phyloP scores from a whole-genome alignment of 176 grass and related monocot species.

The Otatea glauca region DNA sequence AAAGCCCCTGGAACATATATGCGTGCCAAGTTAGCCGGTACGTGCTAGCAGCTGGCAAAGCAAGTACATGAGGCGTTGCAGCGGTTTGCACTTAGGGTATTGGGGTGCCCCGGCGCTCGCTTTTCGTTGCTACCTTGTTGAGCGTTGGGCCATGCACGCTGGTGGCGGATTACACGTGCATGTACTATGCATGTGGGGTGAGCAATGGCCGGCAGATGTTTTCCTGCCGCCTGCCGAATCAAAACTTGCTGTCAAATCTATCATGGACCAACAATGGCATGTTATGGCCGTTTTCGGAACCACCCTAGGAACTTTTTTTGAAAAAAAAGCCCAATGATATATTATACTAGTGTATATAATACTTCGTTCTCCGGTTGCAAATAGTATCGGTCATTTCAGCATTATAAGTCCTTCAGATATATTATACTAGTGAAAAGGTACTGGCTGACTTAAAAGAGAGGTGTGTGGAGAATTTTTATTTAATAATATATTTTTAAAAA shows the following conservation, averaged over 20 bases:
- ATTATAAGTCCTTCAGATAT: too few relatives aligned
- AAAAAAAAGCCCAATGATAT: too few relatives aligned
- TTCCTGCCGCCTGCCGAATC: not conserved
- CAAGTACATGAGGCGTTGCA: not conserved
- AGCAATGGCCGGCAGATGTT: conserved; percentile 40
- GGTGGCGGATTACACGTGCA: too few relatives aligned
- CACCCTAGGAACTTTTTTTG: too few relatives aligned
- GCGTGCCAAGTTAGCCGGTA: not conserved
- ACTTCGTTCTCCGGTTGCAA: too few relatives aligned
- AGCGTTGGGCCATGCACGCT: not conserved
- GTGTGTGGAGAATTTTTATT: too few relatives aligned
- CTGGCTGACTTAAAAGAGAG: too few relatives aligned
- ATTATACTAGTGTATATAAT: too few relatives aligned
- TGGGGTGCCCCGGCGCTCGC: not conserved
- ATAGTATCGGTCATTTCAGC: too few relatives aligned
- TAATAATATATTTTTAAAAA: too few relatives aligned
- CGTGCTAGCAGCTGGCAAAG: too few relatives aligned
- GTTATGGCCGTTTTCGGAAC: not conserved
- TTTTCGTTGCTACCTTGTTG: not conserved
- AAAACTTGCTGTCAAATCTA: not conserved
- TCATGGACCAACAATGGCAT: not conserved
- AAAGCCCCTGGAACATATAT: not conserved
- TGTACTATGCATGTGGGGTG: not conserved
- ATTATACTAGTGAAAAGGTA: too few relatives aligned
- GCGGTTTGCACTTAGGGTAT: conserved; percentile 15